Conservation (phyloP, 768 basidiomycete species). For the Podaxis sp. region DNA sequence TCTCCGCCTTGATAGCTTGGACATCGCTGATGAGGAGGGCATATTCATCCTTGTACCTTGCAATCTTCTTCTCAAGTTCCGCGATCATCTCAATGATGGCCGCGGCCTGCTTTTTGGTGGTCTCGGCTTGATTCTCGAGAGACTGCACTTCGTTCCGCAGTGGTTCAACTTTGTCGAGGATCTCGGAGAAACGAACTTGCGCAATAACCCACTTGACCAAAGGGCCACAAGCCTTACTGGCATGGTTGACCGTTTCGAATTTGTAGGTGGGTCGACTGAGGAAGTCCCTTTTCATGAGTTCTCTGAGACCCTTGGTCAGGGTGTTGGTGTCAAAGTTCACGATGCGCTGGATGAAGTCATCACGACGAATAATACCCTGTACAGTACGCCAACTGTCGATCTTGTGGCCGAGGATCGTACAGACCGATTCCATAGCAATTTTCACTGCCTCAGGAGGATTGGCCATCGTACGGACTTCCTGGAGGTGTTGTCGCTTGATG, state of each 20-base stretch:
- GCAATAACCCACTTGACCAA: conserved; percentile 98
- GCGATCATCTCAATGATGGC: conserved; percentile 90
- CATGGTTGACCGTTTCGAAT: conserved; percentile 92
- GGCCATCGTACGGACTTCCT: conserved; percentile 97
- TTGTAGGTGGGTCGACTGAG: conserved; percentile 88
- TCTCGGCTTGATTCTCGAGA: conserved; percentile 88
- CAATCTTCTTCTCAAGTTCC: conserved; percentile 91
- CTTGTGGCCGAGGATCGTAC: conserved; percentile 93
- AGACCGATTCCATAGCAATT: conserved; percentile 97
- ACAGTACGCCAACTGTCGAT: conserved; percentile 97
- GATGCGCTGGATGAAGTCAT: conserved; percentile 95
- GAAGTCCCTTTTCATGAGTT: conserved; percentile 91
- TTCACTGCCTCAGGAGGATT: conserved; percentile 98
- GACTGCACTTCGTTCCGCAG: conserved; percentile 94
- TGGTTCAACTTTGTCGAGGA: conserved; percentile 95
- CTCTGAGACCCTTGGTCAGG: conserved; percentile 87
- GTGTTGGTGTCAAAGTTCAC: conserved; percentile 91
- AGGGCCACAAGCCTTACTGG: conserved; percentile 96
- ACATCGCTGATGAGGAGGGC: conserved; percentile 95
- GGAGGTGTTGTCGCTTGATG: conserved; percentile 92
- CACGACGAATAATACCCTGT: conserved; percentile 91
- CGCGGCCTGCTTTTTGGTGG: conserved; percentile 90
- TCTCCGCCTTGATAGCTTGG: conserved; percentile 94
- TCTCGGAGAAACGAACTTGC: conserved; percentile 95
- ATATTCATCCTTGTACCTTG: conserved; percentile 94